A percentile compares a stretch with the other conserved stretches of the same genome.
Evolutionary conservation across 768 basidiomycete species (phyloP).

Genomic region (Phlebiopsis flavidoalba): DNA sequence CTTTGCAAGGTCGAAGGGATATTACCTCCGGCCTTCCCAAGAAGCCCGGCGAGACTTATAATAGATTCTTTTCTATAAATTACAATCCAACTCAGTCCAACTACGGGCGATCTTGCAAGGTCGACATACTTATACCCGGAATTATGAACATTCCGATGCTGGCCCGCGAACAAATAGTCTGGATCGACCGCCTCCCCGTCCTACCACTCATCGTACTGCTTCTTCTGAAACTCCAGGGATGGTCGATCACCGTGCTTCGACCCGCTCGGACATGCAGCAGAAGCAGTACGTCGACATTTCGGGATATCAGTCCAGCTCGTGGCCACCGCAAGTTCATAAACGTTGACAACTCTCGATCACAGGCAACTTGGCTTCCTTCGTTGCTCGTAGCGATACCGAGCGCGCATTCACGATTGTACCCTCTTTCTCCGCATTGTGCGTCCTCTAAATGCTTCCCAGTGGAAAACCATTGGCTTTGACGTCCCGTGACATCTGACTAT

Average conservation of each 20-base stretch:
- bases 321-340: slow-evolving; percentile 22
- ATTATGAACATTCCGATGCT: slow-evolving; percentile 23
- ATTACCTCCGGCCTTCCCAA: slow-evolving; percentile 8
- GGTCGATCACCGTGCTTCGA: slow-evolving; percentile 27
- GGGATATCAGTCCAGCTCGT: slow-evolving; percentile 38
- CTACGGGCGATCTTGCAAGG: slow-evolving; percentile 20
- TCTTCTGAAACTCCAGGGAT: slow-evolving; percentile 29
- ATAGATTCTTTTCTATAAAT: slow-evolving; percentile 6
- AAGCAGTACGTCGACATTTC: slow-evolving; percentile 37
- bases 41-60: slow-evolving; percentile 9
- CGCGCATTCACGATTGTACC: not conserved
- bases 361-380: slow-evolving; percentile 4
- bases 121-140: slow-evolving; percentile 29
- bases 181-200: slow-evolving; percentile 19
- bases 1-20: slow-evolving; percentile 15
- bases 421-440: not conserved
- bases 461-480: slow-evolving; percentile 7
- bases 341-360: not conserved
- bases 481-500: not conserved
- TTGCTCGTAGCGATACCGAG: not conserved
- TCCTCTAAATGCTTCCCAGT: not conserved
- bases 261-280: slow-evolving; percentile 25
- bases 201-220: slow-evolving; percentile 27
- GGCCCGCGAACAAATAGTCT: slow-evolving; percentile 9
- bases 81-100: not conserved